These are phyloP conservation scores for Malus hybrid DNA, from an alignment of 331 rosid species.

Conservation along the genomic window DNA sequence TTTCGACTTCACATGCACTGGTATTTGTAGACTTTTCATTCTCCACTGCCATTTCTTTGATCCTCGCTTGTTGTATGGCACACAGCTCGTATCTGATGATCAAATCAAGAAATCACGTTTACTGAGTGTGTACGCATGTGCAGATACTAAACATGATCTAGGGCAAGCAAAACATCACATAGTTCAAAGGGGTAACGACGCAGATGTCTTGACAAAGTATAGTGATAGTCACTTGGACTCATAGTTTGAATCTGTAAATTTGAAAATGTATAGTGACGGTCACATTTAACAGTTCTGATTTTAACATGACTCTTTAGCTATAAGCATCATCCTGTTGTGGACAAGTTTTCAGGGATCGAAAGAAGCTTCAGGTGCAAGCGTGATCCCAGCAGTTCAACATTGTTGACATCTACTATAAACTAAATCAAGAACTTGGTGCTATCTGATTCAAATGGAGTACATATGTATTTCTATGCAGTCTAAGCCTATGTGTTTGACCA, in stretches of 20 bases:
- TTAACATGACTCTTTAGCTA: neutral
- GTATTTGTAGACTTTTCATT: conserved; percentile 20
- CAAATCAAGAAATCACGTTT: neutral
- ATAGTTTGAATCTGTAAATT: neutral
- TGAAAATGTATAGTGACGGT: neutral
- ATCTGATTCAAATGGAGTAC: neutral
- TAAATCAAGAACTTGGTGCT: neutral
- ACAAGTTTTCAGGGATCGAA: neutral
- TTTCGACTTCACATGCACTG: conserved; percentile 38
- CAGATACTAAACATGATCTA: neutral
- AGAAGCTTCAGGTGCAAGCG: no score
- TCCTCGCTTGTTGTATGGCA: conserved; percentile 31
- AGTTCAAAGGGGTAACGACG: neutral
- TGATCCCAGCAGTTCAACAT: neutral
- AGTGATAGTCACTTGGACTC: neutral
- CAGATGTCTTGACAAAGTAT: neutral
- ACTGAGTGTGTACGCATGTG: neutral
- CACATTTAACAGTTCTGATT: neutral
- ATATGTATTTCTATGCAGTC: neutral
- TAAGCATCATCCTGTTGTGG: neutral
- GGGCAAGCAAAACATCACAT: neutral
- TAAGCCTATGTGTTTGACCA: neutral
- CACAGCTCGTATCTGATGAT: conserved; percentile 37
- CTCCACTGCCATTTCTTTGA: conserved; percentile 21
- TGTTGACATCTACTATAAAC: neutral